Base-by-base conservation (phyloP, 1,284 basidiomycete genomes). In the Peniophora sp. region DNA sequence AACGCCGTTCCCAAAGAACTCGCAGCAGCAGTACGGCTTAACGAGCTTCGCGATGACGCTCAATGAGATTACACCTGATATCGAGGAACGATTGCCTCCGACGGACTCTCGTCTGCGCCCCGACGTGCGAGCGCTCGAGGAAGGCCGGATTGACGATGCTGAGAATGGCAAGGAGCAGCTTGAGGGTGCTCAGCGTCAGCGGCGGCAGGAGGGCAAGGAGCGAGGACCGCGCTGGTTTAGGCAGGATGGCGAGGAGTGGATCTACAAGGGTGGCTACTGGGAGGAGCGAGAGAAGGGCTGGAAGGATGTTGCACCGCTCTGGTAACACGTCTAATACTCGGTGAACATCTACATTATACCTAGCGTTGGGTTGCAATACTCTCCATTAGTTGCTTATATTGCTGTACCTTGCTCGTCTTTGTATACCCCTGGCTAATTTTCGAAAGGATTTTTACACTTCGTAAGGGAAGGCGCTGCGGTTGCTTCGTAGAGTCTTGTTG, bases 61-160 rank as follows among this genome's bases (percentile, higher is more conserved):
- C 54, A 94, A 94, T 65, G 91, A 94, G 64, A 75, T 92, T 38
- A 85, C 85, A 3, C 68, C 70, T 43, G 85, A 92, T 61, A 66
- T 93, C 17, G 71, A 79, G 52, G 79, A 74, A 3, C 77, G 77
- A 54, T 65, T 96, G 5, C 88, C 92, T 1, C 79, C 83, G 0
- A 94, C 93, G 1, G 94, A 97, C 64, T 93, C 92, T 8, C 79
- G 94, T 27, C 72, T 81, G 53, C 78, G 93, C 34, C 89, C 92
- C 1, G 93, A 97, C 67, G 89, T 96, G 50, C 73, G 87, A 25
- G 89, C 91, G 3, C 72, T 95, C 44, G 94, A 97, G 65, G 79
- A 89, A 56, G 93, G 92, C 11, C 69, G 89, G 45, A 64, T 89
- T 2, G 85, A 92, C 53, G 61, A 71, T 45, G 92, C 93, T 1